A percentile compares a stretch with the other conserved stretches of the same genome.
phyloP scores from a whole-genome alignment of 768 basidiomycete species.

The Leucosporidium yakuticum region DNA sequence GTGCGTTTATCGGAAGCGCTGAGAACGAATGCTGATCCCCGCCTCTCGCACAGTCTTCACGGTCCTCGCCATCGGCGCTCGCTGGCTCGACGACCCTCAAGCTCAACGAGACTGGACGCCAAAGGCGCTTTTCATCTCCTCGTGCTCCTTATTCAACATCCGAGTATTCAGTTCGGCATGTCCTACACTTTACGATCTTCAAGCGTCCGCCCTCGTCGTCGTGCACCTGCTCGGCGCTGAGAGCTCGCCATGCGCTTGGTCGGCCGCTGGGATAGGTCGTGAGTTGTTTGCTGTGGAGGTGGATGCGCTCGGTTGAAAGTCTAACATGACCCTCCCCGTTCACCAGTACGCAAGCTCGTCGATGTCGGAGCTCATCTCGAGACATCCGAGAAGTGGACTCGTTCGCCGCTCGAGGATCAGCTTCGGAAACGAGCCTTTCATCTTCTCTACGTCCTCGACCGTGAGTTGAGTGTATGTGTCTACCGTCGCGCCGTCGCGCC shows the following conservation, averaged over 20 bases:
- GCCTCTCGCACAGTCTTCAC: slow-evolving; percentile 50
- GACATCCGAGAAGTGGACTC: slow-evolving; percentile 44
- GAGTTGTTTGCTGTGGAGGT: slow-evolving; percentile 47
- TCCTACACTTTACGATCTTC: slow-evolving; percentile 4
- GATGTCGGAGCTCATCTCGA: slow-evolving; percentile 72
- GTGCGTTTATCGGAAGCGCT: too few species aligned
- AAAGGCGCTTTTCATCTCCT: slow-evolving; percentile 15
- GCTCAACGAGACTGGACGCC: slow-evolving; percentile 41
- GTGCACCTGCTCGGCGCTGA: slow-evolving; percentile 41
- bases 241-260: slow-evolving; percentile 38
- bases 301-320: too few species aligned
- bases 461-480: too few species aligned
- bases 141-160: slow-evolving; percentile 16
- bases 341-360: slow-evolving; percentile 62
- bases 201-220: slow-evolving; percentile 48
- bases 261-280: slow-evolving; percentile 11
- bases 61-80: slow-evolving; percentile 63
- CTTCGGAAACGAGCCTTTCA: slow-evolving; percentile 52
- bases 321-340: too few species aligned
- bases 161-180: background rate
- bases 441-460: too few species aligned
- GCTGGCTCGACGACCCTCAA: slow-evolving; percentile 57
- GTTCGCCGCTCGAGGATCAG: slow-evolving; percentile 55
- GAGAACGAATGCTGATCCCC: too few species aligned
- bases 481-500: too few species aligned